Evolutionary conservation across 73 alveolate genomes (phyloP), one percentile per base, ranked within the genome.

Genomic region (Uronychia setigera): DNA sequence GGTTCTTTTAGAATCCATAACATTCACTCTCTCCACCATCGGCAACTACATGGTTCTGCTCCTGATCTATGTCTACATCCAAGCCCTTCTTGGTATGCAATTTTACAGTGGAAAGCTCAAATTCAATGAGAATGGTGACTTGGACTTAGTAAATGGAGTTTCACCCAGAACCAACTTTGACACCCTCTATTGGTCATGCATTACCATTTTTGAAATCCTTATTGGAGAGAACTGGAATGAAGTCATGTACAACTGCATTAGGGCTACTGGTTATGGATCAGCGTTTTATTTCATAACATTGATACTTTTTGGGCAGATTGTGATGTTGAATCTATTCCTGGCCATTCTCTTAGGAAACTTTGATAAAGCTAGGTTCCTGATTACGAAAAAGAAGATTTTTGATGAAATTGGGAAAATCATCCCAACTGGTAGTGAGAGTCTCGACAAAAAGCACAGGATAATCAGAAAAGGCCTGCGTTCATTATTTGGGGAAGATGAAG

Each of bases 141-240:
- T 60, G 29, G 88, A 81, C 32, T 25, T 35, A 14, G 90, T 29
- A 31, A 83, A 83, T 46, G 80, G 80, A 26, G 28, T 28, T 13
- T 27, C 80, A 5, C 83, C 83, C 26, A n/a, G 83, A 29, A 26
- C 59, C 30, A 77, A 77, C 29, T 77, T 77, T 77, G 83, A 77
- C 77, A 77, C 83, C 26, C 29, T 77, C 9, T n/a, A 5, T 26
- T 77, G 83, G 83, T 14, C 83, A 9, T n/a, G 27, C 28, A 9
- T 77, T 76, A 77, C 83, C 5, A 29, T 77, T 25, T 31, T 77
- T 29, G 31, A 77, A 29, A 77, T 31, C 33, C 87, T 86, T 76
- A 86, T 86, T 57, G 92, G 92, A 14, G 92, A 86, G 82, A 79
- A 86, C 59, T 77, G 83, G 67, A 77, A 31, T 77, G 59, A 77